Conservation (phyloP, 495 filamentous ascomycete genomes). For the Cetradonia linearis region DNA sequence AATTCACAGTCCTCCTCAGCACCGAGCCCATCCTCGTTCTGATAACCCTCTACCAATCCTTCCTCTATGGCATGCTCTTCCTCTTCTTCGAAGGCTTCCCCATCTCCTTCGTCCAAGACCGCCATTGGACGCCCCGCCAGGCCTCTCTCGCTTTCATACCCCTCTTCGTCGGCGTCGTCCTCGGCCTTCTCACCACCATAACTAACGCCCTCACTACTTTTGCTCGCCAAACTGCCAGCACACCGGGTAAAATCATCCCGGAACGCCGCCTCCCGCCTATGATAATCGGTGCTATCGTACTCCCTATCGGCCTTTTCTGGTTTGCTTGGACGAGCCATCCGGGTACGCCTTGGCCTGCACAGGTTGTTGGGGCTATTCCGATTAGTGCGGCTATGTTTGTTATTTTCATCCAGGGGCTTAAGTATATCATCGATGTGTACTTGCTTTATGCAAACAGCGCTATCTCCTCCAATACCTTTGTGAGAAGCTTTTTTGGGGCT, state of each 20-base stretch:
- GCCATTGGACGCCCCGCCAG: constrained; percentile 33
- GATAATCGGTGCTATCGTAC: constrained; percentile 44
- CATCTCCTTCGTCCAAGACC: constrained; percentile 38
- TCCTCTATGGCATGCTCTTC: constrained; percentile 55
- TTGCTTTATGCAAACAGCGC: constrained; percentile 35
- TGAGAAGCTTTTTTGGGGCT: constrained; percentile 39
- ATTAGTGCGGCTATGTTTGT: constrained; percentile 40
- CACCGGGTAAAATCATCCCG: constrained; percentile 42
- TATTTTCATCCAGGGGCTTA: constrained; percentile 50
- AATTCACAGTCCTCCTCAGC: constrained; percentile 39
- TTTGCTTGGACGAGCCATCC: constrained; percentile 48
- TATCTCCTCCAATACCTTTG: constrained; percentile 33
- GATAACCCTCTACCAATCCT: constrained; percentile 37
- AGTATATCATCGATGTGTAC: constrained; percentile 56
- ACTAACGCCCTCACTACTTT: background rate
- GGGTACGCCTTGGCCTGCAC: constrained; percentile 37
- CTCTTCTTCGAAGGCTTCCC: constrained; percentile 54
- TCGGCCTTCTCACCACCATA: constrained; percentile 45
- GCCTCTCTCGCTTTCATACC: constrained; percentile 45
- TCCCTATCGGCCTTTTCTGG: constrained; percentile 53
- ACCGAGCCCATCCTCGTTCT: constrained; percentile 51
- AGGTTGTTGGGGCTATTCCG: constrained; percentile 40
- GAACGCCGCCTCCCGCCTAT: constrained; percentile 51
- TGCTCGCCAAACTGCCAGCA: constrained; percentile 24
- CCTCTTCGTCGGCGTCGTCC: constrained; percentile 37